Base-by-base conservation (phyloP, 2,329 filamentous ascomycete species). In the Alternaria arbusti region DNA sequence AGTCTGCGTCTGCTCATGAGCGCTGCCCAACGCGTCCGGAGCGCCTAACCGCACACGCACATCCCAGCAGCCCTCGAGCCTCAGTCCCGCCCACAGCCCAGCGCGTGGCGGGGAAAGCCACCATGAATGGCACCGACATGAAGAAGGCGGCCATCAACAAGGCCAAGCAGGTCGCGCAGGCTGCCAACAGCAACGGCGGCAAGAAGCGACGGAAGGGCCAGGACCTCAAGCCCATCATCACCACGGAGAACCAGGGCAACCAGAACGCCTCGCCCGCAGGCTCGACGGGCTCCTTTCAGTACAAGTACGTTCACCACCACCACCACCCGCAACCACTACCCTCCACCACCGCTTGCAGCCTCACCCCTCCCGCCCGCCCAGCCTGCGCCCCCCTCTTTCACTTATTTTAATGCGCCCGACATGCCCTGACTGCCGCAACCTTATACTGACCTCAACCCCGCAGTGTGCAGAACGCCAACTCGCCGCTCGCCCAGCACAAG, bases 151-250 rank as follows among this genome's bases (percentile, higher is more conserved):
- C 87, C 74, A 86, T 89, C 80, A 87, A 87, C 79, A 89, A 89
- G 81, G 88, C 87, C 61, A 90, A 90, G 80, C 86, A 88, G 78
- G 87, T 88, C 77, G 87, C 87, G 65, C 83, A 86, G 82, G 86
- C 84, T 57, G 83, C 84, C 57, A 84, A 84, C 80, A 83, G 82
- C 64, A 87, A 84, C 78, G 84, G 83, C 73, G 85, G 83, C 67
- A 92, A 91, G 85, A 93, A 93, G 85, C 86, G 90, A 76, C 90
- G 90, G 84, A 93, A 93, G 85, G 89, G 90, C 45, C 86, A 86
- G 57, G 83, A 85, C 68, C 82, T 92, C 70, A 91, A 92, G 82
- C 91, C 91, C 73, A 92, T 93, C 76, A 90, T 93, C 80, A 93
- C 90, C 44, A 91, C 86, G 63, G 90, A 92, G 73, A 74, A 83